Conservation (phyloP, 305 asterid species). For the Nicotiana rustica region DNA sequence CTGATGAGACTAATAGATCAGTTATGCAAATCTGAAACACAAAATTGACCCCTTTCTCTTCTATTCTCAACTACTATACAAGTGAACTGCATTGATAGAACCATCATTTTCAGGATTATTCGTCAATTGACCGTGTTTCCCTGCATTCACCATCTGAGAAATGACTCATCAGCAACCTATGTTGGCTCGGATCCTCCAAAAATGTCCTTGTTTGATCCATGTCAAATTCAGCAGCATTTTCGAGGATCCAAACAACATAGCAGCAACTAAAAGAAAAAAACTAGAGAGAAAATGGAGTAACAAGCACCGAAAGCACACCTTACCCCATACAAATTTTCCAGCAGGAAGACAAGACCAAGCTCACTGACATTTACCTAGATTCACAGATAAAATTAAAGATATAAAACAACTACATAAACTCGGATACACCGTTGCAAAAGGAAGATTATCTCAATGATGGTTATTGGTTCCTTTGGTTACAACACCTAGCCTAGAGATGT, state of each 20-base stretch:
- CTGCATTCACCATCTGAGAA: conserved; percentile 50
- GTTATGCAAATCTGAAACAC: not conserved
- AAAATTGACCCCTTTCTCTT: not conserved
- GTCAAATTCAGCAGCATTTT: too few species aligned
- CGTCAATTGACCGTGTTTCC: conserved; percentile 71
- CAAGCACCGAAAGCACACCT: conserved; percentile 20
- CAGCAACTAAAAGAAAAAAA: not conserved
- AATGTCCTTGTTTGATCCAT: too few species aligned
- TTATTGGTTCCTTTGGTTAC: conserved; percentile 67
- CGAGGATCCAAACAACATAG: too few species aligned
- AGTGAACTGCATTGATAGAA: conserved; percentile 71
- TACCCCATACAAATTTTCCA: conserved; percentile 89
- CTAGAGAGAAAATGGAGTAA: not conserved
- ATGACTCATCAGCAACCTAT: not conserved
- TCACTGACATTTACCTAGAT: conserved; percentile 80
- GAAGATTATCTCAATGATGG: conserved; percentile 69
- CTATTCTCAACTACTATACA: conserved; percentile 49
- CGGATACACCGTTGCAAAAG: not conserved
- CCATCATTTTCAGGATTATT: conserved; percentile 92
- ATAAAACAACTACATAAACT: not conserved
- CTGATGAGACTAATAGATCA: not conserved
- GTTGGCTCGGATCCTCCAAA: too few species aligned
- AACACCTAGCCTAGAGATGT: conserved; percentile 75
- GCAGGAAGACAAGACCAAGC: conserved; percentile 91
- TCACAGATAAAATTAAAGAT: conserved; percentile 25